Conservation (phyloP, 129 eudicot genomes). For the Apium graveolens region DNA sequence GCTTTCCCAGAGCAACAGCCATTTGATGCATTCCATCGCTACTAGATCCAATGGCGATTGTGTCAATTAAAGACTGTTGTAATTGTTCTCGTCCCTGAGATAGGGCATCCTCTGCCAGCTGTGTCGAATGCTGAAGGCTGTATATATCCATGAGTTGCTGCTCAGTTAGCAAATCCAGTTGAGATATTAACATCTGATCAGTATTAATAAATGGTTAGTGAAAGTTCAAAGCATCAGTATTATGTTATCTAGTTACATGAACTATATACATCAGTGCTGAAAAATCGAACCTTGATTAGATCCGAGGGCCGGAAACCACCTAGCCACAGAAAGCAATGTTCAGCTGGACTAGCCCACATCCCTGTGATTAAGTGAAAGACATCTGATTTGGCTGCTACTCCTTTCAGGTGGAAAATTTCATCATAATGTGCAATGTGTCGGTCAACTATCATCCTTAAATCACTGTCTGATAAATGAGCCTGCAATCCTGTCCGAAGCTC, state of each 20-base stretch:
- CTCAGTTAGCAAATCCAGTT: constrained; percentile 79
- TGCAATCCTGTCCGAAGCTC: constrained; percentile 80
- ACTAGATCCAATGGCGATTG: constrained; percentile 51
- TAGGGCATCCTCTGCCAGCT: constrained; percentile 87
- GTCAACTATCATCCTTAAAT: constrained; percentile 66
- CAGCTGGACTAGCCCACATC: constrained; percentile 96
- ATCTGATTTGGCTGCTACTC: constrained; percentile 74
- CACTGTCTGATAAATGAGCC: constrained; percentile 68
- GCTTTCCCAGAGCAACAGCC: constrained; percentile 91
- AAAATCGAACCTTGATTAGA: constrained; percentile 46
- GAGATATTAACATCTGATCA: constrained; percentile 59
- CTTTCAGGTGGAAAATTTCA: constrained; percentile 69
- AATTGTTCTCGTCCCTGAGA: constrained; percentile 78
- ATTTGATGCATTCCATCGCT: constrained; percentile 81
- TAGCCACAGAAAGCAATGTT: constrained; percentile 78
- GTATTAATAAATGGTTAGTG: neutral
- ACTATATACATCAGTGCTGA: neutral
- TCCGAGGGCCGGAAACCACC: constrained; percentile 70
- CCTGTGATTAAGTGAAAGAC: constrained; percentile 85
- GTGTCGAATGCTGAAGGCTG: constrained; percentile 73
- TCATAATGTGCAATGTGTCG: constrained; percentile 77
- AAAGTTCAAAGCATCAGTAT: neutral
- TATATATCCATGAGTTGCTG: constrained; percentile 84
- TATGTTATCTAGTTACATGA: neutral
- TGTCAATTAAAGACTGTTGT: constrained; percentile 71